These are phyloP conservation scores for Microstroma glucosiphilum DNA, from an alignment of 1,284 basidiomycete genomes.

Conservation along the genomic window DNA sequence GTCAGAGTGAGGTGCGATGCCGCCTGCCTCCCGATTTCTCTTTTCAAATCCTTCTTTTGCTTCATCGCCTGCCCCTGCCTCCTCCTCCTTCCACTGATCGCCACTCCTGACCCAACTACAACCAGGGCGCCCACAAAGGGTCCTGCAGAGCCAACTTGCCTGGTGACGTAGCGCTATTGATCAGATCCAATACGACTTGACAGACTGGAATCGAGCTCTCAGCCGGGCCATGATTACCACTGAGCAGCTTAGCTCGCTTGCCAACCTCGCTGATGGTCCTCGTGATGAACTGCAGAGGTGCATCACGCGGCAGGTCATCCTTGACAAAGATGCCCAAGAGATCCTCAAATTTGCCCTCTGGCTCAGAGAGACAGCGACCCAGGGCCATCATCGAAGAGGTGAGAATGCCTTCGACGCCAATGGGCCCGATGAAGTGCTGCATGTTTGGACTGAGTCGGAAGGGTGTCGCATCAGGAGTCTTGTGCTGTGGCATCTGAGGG, in stretches of 20 bases:
- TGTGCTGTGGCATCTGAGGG: conserved; percentile 66
- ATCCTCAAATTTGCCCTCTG: conserved; percentile 82
- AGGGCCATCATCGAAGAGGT: conserved; percentile 84
- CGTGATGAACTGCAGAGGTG: conserved; percentile 63
- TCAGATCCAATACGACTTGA: conserved; percentile 76
- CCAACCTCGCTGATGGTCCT: conserved; percentile 74
- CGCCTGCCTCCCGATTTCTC: not conserved
- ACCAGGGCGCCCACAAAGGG: conserved; percentile 25
- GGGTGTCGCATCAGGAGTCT: conserved; percentile 77
- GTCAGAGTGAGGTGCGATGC: too few species aligned
- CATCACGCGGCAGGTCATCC: conserved; percentile 61
- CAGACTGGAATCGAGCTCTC: conserved; percentile 56
- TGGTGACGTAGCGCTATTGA: conserved; percentile 60
- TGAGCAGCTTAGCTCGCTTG: conserved; percentile 75
- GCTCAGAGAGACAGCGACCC: conserved; percentile 79
- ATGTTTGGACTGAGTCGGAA: conserved; percentile 97
- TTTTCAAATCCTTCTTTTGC: not conserved
- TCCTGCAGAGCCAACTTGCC: conserved; percentile 57
- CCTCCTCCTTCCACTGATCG: too few species aligned
- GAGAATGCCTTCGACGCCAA: conserved; percentile 83
- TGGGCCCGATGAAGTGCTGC: conserved; percentile 83
- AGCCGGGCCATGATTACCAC: conserved; percentile 51
- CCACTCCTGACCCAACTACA: conserved; percentile 9
- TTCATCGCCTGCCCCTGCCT: not conserved
- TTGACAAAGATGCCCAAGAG: conserved; percentile 82